Base-by-base conservation (phyloP, 1,139 yeast genomes). In the Yamadazyma triangularis region DNA sequence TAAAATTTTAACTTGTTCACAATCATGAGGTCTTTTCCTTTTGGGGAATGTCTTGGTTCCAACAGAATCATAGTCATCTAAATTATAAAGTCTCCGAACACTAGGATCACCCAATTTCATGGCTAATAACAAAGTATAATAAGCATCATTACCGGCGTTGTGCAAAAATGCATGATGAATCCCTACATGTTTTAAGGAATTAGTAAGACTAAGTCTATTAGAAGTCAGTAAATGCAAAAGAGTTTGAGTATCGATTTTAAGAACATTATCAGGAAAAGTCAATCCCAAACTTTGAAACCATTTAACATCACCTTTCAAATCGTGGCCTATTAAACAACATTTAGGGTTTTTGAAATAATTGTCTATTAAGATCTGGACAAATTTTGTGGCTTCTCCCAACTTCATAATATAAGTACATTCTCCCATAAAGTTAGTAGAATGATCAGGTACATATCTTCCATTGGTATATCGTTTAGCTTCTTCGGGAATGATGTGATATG, bases 71-170 rank as follows among this genome's bases (percentile, higher is more conserved):
- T n/a, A 12, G 15, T 28, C 28, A 34, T 64, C 70, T 33, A 64
- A 41, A 1, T 42, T 38, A 27, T 41, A 48, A 9, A 40, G 32
- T n/a, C 26, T 42, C 39, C 86, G 57, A 13, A 60, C 59, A 15
- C 54, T 55, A 0, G 82, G 80, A 47, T 80, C 86, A 24, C 74
- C 58, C 34, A 79, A 48, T 30, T 66, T 64, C 49, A 79, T 44
- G 16, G 77, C 70, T 21, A 78, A 56, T 18, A 73, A 39, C 29
- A 83, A 51, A 0, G 93, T 83, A 44, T 72, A 80, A 47, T 79
- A 79, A 2, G 93, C 79, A 51, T 85, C 95, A 48, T 85, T 85
- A n/a, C 84, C 89, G 2, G 89, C 94, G 48, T 85, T 85, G 49
- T 84, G 94, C 28, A 83, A 56, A 39, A 65, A 72, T 1, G 80